Evolutionary conservation across 768 basidiomycete species (phyloP), one percentile per base, ranked within the genome.

Genomic region (Pisolithus albus): DNA sequence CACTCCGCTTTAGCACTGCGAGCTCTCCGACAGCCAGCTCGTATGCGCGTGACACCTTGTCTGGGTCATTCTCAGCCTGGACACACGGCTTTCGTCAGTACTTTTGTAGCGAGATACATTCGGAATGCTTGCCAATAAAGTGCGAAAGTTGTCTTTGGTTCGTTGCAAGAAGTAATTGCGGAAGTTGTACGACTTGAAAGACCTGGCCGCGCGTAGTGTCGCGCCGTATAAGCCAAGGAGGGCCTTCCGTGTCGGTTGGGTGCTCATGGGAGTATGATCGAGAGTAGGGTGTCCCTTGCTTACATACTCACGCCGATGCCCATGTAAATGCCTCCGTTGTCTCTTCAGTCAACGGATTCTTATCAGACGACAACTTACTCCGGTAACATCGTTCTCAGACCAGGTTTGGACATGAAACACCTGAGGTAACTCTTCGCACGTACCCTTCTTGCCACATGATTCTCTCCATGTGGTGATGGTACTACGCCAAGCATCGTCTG

Each of bases 151-250:
- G 30, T 80, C 77, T 64, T 80, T 80, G 5, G 93, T 87, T 34
- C 83, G 74, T 15, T 72, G 72, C 21, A 87, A 56, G 66, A 94
- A 96, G 67, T 95, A 96, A 52, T 84, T 75, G 32, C 92, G 79
- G 69, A 95, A 98, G 72, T 98, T 98, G 75, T 97, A 98, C 13
- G 92, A 92, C 62, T 84, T 83, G 74, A 96, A 98, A 15, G 84
- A 79, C 56, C 78, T 79, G 26, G 92, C 84, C 13, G 89, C 78
- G 57, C 85, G 80, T 50, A 93, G 79, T 58, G 80, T 86, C 15
- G 81, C 74, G 23, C 81, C 68, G 66, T 96, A 94, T 13, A 97
- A 80, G 47, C 75, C 75, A 28, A 83, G 72, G 39, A 94, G 76
- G 21, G 86, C 80, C 49, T 77, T 74, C 30, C 80, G 76, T 45